A percentile compares a stretch with the other conserved stretches of the same genome.
These are phyloP conservation scores for Neodidymelliopsis sp. DNA, from an alignment of 2,329 filamentous ascomycete genomes.

Conservation along the genomic window DNA sequence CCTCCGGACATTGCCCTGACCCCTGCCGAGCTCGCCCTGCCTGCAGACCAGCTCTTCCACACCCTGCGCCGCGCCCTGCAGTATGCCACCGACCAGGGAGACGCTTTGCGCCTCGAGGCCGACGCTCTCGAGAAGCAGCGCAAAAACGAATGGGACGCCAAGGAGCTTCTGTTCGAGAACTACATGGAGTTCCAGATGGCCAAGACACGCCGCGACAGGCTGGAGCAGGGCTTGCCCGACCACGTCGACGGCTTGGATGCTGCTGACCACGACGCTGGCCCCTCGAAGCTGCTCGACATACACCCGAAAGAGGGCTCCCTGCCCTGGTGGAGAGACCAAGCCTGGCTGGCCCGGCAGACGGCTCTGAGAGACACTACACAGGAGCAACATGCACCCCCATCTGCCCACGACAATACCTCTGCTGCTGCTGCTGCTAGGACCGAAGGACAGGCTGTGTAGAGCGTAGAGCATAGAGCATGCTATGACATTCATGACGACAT, in stretches of 20 bases:
- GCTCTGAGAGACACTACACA: neutral
- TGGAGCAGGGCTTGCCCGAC: conserved; percentile 44
- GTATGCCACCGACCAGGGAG: conserved; percentile 74
- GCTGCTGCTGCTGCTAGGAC: neutral
- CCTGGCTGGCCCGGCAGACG: conserved; percentile 20
- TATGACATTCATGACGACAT: no score
- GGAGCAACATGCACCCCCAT: conserved; percentile 7
- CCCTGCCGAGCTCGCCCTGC: conserved; percentile 68
- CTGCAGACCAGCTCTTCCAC: conserved; percentile 72
- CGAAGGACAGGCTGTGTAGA: neutral
- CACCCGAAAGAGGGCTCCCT: conserved; percentile 31
- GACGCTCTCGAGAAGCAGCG: conserved; percentile 71
- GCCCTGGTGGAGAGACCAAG: conserved; percentile 47
- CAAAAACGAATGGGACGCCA: conserved; percentile 78
- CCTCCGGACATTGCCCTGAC: conserved; percentile 68
- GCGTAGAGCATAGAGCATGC: no score
- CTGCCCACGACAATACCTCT: no score
- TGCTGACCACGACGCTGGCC: conserved; percentile 49
- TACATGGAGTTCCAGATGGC: conserved; percentile 73
- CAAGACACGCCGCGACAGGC: conserved; percentile 36
- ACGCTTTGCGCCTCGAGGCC: conserved; percentile 69
- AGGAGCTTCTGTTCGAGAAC: conserved; percentile 80
- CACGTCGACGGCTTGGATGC: conserved; percentile 39
- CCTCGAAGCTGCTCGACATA: conserved; percentile 41
- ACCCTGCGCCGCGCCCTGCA: conserved; percentile 69